Evolutionary conservation across 2,329 filamentous ascomycete species (phyloP), one percentile per base, ranked within the genome.

Genomic region (Dendrostoma leiphaemia): DNA sequence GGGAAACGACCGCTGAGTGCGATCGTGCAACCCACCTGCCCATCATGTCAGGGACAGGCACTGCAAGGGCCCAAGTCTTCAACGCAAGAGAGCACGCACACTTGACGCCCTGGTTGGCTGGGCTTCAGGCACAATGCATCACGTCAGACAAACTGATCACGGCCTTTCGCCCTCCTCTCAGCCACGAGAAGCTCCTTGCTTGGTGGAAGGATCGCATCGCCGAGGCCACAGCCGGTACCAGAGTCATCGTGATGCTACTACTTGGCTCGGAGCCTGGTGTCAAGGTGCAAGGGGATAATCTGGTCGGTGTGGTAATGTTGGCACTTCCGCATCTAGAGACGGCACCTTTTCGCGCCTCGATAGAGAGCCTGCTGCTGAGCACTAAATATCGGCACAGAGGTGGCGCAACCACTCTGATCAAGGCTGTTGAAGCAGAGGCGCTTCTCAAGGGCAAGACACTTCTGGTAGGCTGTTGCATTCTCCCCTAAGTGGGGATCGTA

Each of bases 351-450:
- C 71, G 82, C 28, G 81, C 72, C 3, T 61, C 67, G 9, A 78
- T 87, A 2, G 78, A 86, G 66, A 82, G 83, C 64, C 70, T 87
- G 32, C 70, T 87, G 35, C 73, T 86, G 9, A 76, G 75, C 56
- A 78, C 78, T 12, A 70, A 69, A 43, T 77, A 76, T 61, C 72
- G 83, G 7, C 64, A 73, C 2, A 71, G 69, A 44, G 82, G 83
- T 4, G 76, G 80, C 44, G 82, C 80, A 3, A 76, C 69, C 58
- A 65, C 67, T 19, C 62, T 87, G 60, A 76, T 86, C 68, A 62
- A 54, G 21, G 73, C 73, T n/a, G 59, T 86, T n/a, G 82, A 88
- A 65, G 66, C 64, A 4, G 76, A 83, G 64, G 83, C 83, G 1
- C 60, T 66, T 12, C 68, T 65, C 29, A 69, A 73, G 38, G 80